These are phyloP conservation scores for Calonectria naviculata DNA, from an alignment of 2,329 filamentous ascomycete species.

Conservation along the genomic window DNA sequence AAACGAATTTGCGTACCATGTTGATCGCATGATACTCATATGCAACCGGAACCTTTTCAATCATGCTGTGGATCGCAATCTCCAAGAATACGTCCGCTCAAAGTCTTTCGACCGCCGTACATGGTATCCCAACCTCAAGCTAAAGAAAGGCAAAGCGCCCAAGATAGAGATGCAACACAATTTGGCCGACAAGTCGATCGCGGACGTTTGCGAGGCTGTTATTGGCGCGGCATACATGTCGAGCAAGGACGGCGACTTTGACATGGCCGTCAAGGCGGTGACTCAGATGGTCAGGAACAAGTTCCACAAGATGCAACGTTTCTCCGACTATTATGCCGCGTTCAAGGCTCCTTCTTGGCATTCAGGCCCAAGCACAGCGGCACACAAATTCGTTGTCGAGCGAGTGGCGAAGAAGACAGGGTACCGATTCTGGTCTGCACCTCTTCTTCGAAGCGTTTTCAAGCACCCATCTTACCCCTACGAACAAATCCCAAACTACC, in stretches of 20 bases:
- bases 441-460: conserved; percentile 85
- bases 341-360: conserved; percentile 82
- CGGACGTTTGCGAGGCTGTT: conserved; percentile 93
- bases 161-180: conserved; percentile 64
- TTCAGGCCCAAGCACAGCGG: conserved; percentile 66
- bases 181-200: conserved; percentile 89
- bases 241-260: conserved; percentile 56
- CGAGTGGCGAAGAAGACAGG: conserved; percentile 69
- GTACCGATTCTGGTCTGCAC: conserved; percentile 78
- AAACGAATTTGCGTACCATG: conserved; percentile 89
- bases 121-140: conserved; percentile 88
- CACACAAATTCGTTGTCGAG: conserved; percentile 74
- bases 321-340: conserved; percentile 76
- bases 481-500: conserved; percentile 85
- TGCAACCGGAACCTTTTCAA: conserved; percentile 93
- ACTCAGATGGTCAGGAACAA: conserved; percentile 75
- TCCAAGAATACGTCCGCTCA: conserved; percentile 84
- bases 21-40: conserved; percentile 88
- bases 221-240: conserved; percentile 85
- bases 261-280: conserved; percentile 72
- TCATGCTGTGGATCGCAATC: conserved; percentile 73
- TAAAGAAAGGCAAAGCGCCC: conserved; percentile 77
- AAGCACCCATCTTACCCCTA: conserved; percentile 88
- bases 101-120: conserved; percentile 81
- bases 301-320: conserved; percentile 76